Evolutionary conservation across 1,284 basidiomycete species (phyloP).

Genomic region (Leccinum glutinopallens): DNA sequence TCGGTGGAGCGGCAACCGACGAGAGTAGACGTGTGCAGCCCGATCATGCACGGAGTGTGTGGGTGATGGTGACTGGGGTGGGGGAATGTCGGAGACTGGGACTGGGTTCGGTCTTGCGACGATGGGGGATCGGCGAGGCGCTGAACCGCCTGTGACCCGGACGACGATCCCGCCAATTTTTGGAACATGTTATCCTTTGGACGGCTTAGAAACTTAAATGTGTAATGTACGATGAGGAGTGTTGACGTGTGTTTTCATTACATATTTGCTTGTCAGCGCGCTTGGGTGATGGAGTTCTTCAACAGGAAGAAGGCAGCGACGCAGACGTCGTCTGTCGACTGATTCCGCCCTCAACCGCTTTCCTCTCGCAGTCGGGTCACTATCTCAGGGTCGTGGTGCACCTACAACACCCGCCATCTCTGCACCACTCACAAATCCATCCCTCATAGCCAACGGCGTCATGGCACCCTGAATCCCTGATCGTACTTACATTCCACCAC

Average conservation of each 20-base stretch:
- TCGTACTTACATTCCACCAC: constrained; percentile 11
- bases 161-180: constrained; percentile 32
- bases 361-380: constrained; percentile 57
- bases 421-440: constrained; percentile 78
- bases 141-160: constrained; percentile 34
- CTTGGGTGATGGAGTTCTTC: constrained; percentile 40
- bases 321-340: constrained; percentile 47
- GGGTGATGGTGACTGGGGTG: no score
- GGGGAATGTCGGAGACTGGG: no score
- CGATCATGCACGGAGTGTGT: constrained; percentile 16
- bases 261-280: constrained; percentile 2
- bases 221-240: constrained; percentile 11
- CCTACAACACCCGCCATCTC: constrained; percentile 50
- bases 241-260: constrained; percentile 33
- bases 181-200: constrained; percentile 32
- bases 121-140: constrained; percentile 32
- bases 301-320: constrained; percentile 46
- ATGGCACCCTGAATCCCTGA: neutral
- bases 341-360: constrained; percentile 61
- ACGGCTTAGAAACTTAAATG: constrained; percentile 17
- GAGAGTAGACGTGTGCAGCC: constrained; percentile 28
- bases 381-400: constrained; percentile 55
- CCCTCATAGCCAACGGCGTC: constrained; percentile 60
- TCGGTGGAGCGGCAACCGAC: constrained; percentile 30
- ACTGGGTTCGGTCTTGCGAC: constrained; percentile 13